Base-by-base conservation (phyloP, 768 basidiomycete genomes). In the Podaxis carcinomalis region DNA sequence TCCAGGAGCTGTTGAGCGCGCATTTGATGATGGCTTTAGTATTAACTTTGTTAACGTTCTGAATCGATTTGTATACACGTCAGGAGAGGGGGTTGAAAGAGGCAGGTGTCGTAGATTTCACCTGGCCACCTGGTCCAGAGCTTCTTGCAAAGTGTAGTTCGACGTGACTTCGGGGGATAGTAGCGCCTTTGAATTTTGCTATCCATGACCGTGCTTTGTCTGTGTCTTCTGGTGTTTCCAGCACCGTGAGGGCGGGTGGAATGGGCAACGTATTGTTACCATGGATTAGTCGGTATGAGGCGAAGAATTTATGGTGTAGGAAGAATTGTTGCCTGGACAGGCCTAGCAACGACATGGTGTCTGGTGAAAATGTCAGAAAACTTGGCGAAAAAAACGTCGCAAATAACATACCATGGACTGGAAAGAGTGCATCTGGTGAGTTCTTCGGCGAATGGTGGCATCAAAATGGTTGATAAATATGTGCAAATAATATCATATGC, bases 31-130 rank as follows among this genome's bases (percentile, higher is more conserved):
- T 87, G 0, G 83, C 89, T 69, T 93, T 93, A 13, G 92, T 93
- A 61, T 90, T 92, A n/a, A 93, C 82, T 74, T 92, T 93, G 68
- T 93, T 93, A 40, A 93, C 92, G 65, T 93, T 91, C 90, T 93
- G 59, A 36, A 37, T 21, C 2, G 13, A 44, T 21, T 21, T 21
- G 36, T 4, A 28, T 19, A 39, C 21, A 16, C 49, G 57, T 64
- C 54, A 55, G 50, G 25, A 49, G 21, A 16, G 19, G 19, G 19
- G 19, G 4, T 4, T 16, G 39, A 19, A 56, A 10, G 52, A 2
- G 51, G 57, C 14, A 23, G 44, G 51, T 23, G 42, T 6, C 49
- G 14, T 19, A 32, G 40, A 16, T 65, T 75, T 44, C 51, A 90
- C 91, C 82, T 92, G 91, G 14, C 92, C 92, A 37, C 92, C 92